Conservation (phyloP, 2,329 filamentous ascomycete genomes). For the Fusarium anthophilum region DNA sequence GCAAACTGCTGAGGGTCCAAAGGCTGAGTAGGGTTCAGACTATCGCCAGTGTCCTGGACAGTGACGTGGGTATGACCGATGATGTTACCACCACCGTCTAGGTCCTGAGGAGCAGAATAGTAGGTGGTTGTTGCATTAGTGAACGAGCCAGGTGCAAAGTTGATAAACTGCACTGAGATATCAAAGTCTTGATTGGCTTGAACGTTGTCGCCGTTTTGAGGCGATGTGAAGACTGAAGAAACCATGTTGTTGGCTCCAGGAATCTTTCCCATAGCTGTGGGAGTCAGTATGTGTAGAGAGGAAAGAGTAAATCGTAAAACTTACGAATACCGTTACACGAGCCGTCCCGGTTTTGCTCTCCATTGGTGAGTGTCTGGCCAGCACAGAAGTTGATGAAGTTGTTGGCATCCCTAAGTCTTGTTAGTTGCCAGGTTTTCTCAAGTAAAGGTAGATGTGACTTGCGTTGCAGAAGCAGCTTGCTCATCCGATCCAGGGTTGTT, state of each 20-base stretch:
- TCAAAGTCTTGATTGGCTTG: slow-evolving; percentile 59
- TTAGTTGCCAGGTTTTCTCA: slow-evolving; percentile 5
- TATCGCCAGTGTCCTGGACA: slow-evolving; percentile 64
- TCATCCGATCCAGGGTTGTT: slow-evolving; percentile 55
- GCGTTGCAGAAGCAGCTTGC: slow-evolving; percentile 64
- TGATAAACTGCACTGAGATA: slow-evolving; percentile 61
- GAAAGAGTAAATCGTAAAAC: slow-evolving; percentile 39
- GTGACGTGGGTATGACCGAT: slow-evolving; percentile 70
- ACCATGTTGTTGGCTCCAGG: slow-evolving; percentile 66
- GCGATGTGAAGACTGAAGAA: slow-evolving; percentile 63
- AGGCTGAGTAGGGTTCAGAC: slow-evolving; percentile 60
- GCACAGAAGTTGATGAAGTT: slow-evolving; percentile 73
- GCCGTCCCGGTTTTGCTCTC: slow-evolving; percentile 64
- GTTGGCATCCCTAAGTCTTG: slow-evolving; percentile 58
- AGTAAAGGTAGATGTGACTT: slow-evolving; percentile 39
- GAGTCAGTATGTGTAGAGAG: slow-evolving; percentile 23
- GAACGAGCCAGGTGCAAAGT: slow-evolving; percentile 67
- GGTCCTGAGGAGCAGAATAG: slow-evolving; percentile 67
- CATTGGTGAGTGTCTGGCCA: slow-evolving; percentile 66
- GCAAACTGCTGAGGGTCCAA: slow-evolving; percentile 64
- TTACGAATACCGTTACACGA: slow-evolving; percentile 72
- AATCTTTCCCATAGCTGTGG: slow-evolving; percentile 67
- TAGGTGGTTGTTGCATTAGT: slow-evolving; percentile 69
- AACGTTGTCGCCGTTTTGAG: slow-evolving; percentile 61
- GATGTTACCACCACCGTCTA: slow-evolving; percentile 59